Evolutionary conservation across 352 stramenopile genomes (phyloP).

Genomic region (Pythium dissotocum): DNA sequence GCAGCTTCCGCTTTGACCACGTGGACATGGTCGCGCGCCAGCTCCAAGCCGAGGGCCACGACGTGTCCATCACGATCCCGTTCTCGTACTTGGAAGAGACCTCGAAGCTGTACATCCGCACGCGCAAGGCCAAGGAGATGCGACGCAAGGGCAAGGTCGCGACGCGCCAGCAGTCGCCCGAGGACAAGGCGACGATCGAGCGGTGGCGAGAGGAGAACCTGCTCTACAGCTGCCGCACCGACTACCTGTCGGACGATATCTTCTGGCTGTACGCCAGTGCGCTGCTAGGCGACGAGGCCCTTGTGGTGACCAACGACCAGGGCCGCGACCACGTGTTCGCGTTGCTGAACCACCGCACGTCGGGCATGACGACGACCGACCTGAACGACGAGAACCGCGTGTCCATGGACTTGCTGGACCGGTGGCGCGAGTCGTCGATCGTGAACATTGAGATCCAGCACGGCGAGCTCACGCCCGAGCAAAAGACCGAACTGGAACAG

Average conservation of each 20-base stretch:
- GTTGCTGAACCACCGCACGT: slow-evolving; percentile 43
- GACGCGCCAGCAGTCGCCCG: slow-evolving; percentile 44
- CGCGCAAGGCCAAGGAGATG: slow-evolving; percentile 45
- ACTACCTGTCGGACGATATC: slow-evolving; percentile 93
- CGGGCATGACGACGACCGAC: slow-evolving; percentile 29
- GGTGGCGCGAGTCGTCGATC: slow-evolving; percentile 67
- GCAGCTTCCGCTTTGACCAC: slow-evolving; percentile 94
- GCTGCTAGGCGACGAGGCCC: slow-evolving; percentile 50
- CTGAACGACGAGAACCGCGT: slow-evolving; percentile 34
- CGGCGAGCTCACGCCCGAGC: slow-evolving; percentile 34
- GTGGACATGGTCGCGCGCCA: slow-evolving; percentile 91
- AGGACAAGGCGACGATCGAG: slow-evolving; percentile 63
- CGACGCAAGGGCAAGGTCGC: slow-evolving; percentile 50
- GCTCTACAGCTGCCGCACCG: slow-evolving; percentile 91
- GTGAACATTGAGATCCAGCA: slow-evolving; percentile 80
- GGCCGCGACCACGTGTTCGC: slow-evolving; percentile 94
- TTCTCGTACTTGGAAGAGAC: slow-evolving; percentile 62
- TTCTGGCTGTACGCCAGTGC: slow-evolving; percentile 97
- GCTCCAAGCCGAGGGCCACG: slow-evolving; percentile 75
- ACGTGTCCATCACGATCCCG: slow-evolving; percentile 81
- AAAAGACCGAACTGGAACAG: neutral
- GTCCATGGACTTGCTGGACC: slow-evolving; percentile 69
- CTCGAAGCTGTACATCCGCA: slow-evolving; percentile 63
- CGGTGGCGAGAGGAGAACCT: slow-evolving; percentile 73
- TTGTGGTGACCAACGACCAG: slow-evolving; percentile 97